Base-by-base conservation (phyloP, 2,329 filamentous ascomycete genomes). In the Lecanicillium sp. region DNA sequence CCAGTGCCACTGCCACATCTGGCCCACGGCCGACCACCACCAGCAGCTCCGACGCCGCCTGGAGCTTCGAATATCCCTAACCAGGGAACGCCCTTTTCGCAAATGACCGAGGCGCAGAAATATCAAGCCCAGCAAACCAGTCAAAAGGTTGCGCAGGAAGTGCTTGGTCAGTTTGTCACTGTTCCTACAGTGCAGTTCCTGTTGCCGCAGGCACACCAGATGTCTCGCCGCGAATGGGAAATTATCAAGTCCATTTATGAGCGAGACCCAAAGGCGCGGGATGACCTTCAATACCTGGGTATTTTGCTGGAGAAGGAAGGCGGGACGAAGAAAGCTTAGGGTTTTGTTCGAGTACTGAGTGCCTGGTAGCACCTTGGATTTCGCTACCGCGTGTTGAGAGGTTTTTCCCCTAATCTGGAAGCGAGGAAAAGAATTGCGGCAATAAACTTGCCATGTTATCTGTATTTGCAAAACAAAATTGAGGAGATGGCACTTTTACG, bases 211-310 rank as follows among this genome's bases (percentile, higher is more conserved):
- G 81, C 80, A 1, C 76, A 72, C 15, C 72, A 74, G 35, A 85
- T 84, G 68, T 71, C 79, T 33, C 68, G 75, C n/a, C 64, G 73
- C 13, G 85, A 94, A 53, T 82, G 92, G 73, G 69, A 75, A 40
- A 76, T 92, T 19, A 75, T 95, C 45, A 71, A 74, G 37, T 70
- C 73, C 29, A 80, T 90, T 12, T 69, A 87, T 17, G 71, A 79
- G 35, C 67, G 71, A 9, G 79, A 87, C 39, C 76, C 78, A 1
- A 71, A 70, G 16, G 76, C 85, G 0, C 69, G 77, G 16, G 71
- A 78, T 2, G 78, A 88, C 50, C 57, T 81, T 14, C 62, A 68
- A 36, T 65, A 75, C 38, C 61, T 82, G 4, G 75, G 73, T 27
- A 58, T 61, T 33, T 60, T 79, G 15, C 53, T 81, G 11, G 75